Conservation (phyloP, 129 eudicot species). For the Oenanthe sinensis region DNA sequence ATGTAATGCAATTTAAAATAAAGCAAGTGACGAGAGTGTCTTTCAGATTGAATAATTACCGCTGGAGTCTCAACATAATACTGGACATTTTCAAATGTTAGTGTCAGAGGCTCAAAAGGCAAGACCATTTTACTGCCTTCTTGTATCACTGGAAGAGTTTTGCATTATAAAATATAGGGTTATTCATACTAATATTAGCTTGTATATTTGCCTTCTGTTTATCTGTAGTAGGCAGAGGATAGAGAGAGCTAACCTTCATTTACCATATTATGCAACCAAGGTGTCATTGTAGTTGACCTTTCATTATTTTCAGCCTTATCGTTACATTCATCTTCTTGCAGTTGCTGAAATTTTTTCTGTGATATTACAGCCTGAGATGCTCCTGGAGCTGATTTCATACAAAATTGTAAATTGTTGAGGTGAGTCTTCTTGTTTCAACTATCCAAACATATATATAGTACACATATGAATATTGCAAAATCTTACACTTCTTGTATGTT, state of each 20-base stretch:
- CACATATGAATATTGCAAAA: background rate
- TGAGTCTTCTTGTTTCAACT: background rate
- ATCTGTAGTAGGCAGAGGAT: background rate
- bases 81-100: slow-evolving; percentile 27
- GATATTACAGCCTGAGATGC: slow-evolving; percentile 7
- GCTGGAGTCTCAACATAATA: slow-evolving; percentile 31
- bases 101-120: slow-evolving; percentile 33
- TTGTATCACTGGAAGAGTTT: slow-evolving; percentile 5
- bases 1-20: background rate
- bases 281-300: background rate
- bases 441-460: background rate
- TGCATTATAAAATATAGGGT: background rate
- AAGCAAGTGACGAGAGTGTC: background rate
- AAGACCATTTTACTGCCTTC: slow-evolving; percentile 19
- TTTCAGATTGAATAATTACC: slow-evolving; percentile 12
- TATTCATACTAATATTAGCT: background rate
- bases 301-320: background rate
- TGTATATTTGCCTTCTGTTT: background rate
- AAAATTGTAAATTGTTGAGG: background rate
- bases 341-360: background rate
- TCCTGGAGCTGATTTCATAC: slow-evolving; percentile 3
- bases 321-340: background rate
- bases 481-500: slow-evolving; percentile 36
- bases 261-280: background rate
- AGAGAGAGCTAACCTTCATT: background rate